These are phyloP conservation scores for Globisporangium orthogonon DNA, from an alignment of 352 stramenopile genomes.

Conservation along the genomic window DNA sequence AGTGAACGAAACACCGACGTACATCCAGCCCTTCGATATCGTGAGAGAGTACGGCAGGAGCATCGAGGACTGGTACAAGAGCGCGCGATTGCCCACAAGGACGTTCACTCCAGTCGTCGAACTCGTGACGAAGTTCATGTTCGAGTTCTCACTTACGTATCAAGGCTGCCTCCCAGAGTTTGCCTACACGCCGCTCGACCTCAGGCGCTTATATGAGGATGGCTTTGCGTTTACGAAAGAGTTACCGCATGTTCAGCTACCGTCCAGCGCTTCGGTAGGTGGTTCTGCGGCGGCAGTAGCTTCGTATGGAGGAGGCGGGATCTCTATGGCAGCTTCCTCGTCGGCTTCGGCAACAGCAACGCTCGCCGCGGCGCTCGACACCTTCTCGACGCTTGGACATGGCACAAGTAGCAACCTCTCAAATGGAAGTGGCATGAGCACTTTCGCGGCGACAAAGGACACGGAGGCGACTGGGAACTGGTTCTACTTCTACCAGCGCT, in stretches of 20 bases:
- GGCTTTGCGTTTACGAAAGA: slow-evolving; percentile 75
- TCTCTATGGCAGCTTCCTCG: slow-evolving; percentile 14
- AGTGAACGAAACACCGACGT: no score
- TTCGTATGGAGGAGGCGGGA: slow-evolving; percentile 2
- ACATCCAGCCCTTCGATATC: slow-evolving; percentile 86
- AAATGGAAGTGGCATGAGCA: not conserved
- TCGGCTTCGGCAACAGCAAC: slow-evolving; percentile 18
- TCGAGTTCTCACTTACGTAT: slow-evolving; percentile 80
- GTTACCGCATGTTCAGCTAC: slow-evolving; percentile 34
- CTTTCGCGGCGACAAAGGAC: slow-evolving; percentile 32
- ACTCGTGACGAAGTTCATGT: slow-evolving; percentile 88
- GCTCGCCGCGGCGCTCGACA: slow-evolving; percentile 16
- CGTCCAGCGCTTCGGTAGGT: slow-evolving; percentile 12
- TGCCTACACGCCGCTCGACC: slow-evolving; percentile 65
- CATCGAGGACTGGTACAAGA: slow-evolving; percentile 85
- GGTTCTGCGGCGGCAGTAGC: not conserved
- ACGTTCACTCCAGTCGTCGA: slow-evolving; percentile 65
- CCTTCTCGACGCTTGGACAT: slow-evolving; percentile 21
- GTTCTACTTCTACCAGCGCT: slow-evolving; percentile 89
- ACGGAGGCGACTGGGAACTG: slow-evolving; percentile 42
- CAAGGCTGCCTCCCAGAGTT: slow-evolving; percentile 70
- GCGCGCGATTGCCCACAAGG: slow-evolving; percentile 63
- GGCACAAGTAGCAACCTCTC: not conserved
- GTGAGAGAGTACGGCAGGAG: slow-evolving; percentile 88
- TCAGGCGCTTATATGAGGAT: slow-evolving; percentile 55